A percentile compares a stretch with the other conserved stretches of the same genome.
phyloP scores from a whole-genome alignment of 192 early-diverging fungal species.

The Podila epigama region DNA sequence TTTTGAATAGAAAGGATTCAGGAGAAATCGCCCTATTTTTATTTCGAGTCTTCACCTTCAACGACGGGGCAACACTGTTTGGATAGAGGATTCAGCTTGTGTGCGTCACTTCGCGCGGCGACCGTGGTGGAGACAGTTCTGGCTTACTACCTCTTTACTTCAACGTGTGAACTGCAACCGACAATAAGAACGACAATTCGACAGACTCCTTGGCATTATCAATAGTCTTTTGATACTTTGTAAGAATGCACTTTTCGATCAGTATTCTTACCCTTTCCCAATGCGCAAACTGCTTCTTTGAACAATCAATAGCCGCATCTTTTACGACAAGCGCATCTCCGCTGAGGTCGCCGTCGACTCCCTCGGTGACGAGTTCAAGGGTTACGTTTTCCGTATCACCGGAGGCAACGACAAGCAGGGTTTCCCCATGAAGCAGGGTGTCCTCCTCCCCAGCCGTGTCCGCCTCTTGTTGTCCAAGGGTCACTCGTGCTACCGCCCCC shows the following conservation, averaged over 20 bases:
- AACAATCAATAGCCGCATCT: slow-evolving; percentile 78
- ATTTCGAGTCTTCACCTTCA: too few relatives aligned
- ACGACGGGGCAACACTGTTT: too few relatives aligned
- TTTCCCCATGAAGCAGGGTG: slow-evolving; percentile 99
- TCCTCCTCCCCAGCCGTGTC: too few relatives aligned
- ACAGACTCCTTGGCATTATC: too few relatives aligned
- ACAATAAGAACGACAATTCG: background rate
- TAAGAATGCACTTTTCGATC: background rate
- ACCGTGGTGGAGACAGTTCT: too few relatives aligned
- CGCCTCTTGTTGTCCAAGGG: slow-evolving; percentile 89
- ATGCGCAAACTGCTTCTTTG: background rate
- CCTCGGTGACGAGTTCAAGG: slow-evolving; percentile 99
- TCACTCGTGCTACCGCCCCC: slow-evolving; percentile 98
- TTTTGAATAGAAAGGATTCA: background rate
- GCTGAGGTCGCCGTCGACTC: slow-evolving; percentile 95
- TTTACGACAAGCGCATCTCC: slow-evolving; percentile 99
- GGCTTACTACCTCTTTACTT: too few relatives aligned
- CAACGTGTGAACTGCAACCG: too few relatives aligned
- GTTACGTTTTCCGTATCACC: slow-evolving; percentile 99
- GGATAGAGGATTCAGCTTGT: too few relatives aligned
- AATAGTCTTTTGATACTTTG: too few relatives aligned
- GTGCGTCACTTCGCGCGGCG: too few relatives aligned
- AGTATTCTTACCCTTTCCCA: background rate
- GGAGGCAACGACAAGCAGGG: slow-evolving; percentile 99
- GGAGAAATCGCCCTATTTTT: too few relatives aligned